Evolutionary conservation across 116 monocot genomes (phyloP).

Genomic region (Thalassia testudinum): DNA sequence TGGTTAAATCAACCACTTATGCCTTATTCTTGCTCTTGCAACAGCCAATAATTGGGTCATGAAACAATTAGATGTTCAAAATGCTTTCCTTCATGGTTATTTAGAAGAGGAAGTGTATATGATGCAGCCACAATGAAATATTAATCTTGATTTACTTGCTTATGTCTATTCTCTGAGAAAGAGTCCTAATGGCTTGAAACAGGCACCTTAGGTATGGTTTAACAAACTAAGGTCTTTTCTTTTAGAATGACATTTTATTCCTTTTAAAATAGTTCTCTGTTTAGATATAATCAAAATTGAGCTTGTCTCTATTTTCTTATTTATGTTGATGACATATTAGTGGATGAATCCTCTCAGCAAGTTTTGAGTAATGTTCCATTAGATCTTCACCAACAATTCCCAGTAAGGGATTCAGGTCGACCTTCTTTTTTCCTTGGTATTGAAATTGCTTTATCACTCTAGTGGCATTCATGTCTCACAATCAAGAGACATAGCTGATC

Average conservation of each 20-base stretch:
- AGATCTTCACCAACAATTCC: neutral
- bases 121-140: neutral
- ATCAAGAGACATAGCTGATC: too few species aligned
- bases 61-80: neutral
- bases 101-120: neutral
- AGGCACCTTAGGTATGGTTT: neutral
- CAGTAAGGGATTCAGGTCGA: neutral
- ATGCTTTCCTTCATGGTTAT: neutral
- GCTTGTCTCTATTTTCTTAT: neutral
- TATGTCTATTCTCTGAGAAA: neutral
- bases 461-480: too few species aligned
- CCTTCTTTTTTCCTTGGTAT: neutral
- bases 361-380: neutral
- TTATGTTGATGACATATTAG: too few species aligned
- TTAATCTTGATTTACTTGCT: neutral
- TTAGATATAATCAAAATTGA: neutral
- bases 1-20: neutral
- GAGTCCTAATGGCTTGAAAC: neutral
- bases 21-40: neutral
- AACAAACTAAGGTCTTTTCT: neutral
- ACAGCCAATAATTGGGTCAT: neutral
- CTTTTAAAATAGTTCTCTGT: neutral
- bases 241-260: neutral
- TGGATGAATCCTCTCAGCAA: neutral
- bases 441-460: too few species aligned